These are phyloP conservation scores for Lipomyces spencermartinsiae DNA, from an alignment of 805 yeast species.

Conservation along the genomic window DNA sequence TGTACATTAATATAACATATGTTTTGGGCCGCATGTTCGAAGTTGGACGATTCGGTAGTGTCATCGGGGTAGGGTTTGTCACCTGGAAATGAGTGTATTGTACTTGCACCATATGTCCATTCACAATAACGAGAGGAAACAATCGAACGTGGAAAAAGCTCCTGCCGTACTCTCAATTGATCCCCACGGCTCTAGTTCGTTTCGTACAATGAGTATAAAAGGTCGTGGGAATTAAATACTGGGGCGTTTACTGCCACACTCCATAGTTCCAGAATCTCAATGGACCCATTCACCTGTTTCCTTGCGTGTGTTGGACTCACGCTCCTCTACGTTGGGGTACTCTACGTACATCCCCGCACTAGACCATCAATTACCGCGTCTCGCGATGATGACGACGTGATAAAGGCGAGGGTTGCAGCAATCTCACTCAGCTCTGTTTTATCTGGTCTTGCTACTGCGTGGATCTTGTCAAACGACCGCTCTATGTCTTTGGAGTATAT, in stretches of 20 bases:
- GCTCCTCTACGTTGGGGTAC: slow-evolving; percentile 37
- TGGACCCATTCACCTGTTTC: not conserved
- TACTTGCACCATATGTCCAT: not conserved
- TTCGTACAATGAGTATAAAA: not conserved
- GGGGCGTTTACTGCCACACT: not conserved
- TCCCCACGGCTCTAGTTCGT: not conserved
- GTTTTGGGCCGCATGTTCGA: too few relatives aligned
- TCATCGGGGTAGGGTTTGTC: not conserved
- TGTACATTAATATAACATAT: not conserved
- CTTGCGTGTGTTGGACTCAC: slow-evolving; percentile 23
- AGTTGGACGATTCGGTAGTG: too few relatives aligned
- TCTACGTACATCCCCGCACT: slow-evolving; percentile 34
- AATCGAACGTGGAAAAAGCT: not conserved
- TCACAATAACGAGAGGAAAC: not conserved
- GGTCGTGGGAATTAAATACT: not conserved
- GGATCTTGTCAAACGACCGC: slow-evolving; percentile 19
- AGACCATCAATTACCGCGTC: slow-evolving; percentile 33
- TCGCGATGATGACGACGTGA: slow-evolving; percentile 27
- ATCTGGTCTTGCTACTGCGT: slow-evolving; percentile 22
- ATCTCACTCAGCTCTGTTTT: slow-evolving; percentile 29
- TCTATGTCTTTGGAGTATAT: slow-evolving; percentile 9
- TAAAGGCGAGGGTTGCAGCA: slow-evolving; percentile 23
- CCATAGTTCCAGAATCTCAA: not conserved
- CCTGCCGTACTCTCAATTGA: not conserved
- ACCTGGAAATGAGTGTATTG: not conserved